Base-by-base conservation (phyloP, 2,329 filamentous ascomycete species). In the Claviceps digitariae region DNA sequence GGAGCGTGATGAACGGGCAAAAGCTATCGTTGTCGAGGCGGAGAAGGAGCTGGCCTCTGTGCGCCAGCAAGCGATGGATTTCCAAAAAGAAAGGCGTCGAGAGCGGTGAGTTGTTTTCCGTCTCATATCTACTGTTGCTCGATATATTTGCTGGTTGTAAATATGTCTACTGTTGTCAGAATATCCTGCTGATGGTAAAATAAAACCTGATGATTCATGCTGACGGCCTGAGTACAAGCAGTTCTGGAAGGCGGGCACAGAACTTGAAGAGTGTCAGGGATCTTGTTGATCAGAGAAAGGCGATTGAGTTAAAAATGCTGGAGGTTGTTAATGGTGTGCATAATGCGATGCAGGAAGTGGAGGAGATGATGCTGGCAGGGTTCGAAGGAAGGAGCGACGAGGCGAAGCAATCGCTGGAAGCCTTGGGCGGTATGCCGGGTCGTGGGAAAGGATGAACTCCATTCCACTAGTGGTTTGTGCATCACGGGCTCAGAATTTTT, bases 281-380 rank as follows among this genome's bases (percentile, higher is more conserved):
- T 6, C 50, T 60, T 20, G 41, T 56, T 4, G 59, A 67, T 52
- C 57, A 56, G 43, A 61, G 61, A 51, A 58, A 48, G 45, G 54
- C 58, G 1, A 62, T 68, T 12, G 64, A 68, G 52, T 48, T 40
- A 1, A 56, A 55, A 45, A 67, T 68, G 62, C 52, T 55, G 36
- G 54, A 59, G n/a, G 51, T 65, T 27, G 57, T 62, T 6, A 44
- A 31, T 17, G 57, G 56, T 25, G 50, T 63, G 36, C 50, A 63
- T 31, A 44, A 38, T n/a, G 51, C 20, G 8, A 57, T 61, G 25
- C 31, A 51, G 6, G 57, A 61, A 21, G 48, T 66, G 1, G 67
- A 68, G 44, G 58, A 52, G 0, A 63, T 64, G 59, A 64, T 69
- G 57, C 52, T 62, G 54, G 58, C 52, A 5, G 66, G 62, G 0